Evolutionary conservation across 805 yeast species (phyloP), one percentile per base, ranked within the genome.

Genomic region (Candida maris): DNA sequence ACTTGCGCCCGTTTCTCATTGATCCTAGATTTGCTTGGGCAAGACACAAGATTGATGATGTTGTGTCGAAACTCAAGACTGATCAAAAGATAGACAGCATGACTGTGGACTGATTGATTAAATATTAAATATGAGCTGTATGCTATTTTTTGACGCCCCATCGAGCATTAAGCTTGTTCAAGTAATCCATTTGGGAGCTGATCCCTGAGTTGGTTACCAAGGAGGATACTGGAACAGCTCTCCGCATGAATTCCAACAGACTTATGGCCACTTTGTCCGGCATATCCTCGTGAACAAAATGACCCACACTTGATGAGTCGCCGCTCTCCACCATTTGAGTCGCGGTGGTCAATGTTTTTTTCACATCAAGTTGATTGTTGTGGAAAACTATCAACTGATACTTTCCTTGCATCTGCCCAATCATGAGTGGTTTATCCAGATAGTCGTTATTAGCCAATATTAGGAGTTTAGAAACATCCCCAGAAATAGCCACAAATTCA

Each of bases 341-440:
- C 8, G 52, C 50, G 6, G 61, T 51, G 3, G 62, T 52, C 5
- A 52, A 21, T 8, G 53, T 51, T 19, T 44, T 38, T 9, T 37
- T 36, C 25, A 43, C 26, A 12, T 45, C 41, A 21, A 49, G 27
- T 9, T 47, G 44, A 20, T 39, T 39, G 25, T 53, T 47, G 34
- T 72, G 77, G 56, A 87, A 81, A 4, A 88, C 93, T 10, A 85
- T 79, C 27, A 93, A 70, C 61, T 94, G 99, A 59, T 83, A 93
- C 56, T 79, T 81, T 2, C 99, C 99, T 62, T 89, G 97, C 98
- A 93, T 93, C 61, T 94, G 98, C 1, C 97, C 99, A 34, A 93
- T 79, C 59, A 89, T 87, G 32, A 93, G 67, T 25, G 75, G 75
- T 45, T 82, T 87, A 61, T 93, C 98, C 20, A 94, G 68, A 15